A percentile compares a stretch with the other conserved stretches of the same genome.
Conservation (phyloP, 208 protist genomes). For the Trypanosoma caninum region DNA sequence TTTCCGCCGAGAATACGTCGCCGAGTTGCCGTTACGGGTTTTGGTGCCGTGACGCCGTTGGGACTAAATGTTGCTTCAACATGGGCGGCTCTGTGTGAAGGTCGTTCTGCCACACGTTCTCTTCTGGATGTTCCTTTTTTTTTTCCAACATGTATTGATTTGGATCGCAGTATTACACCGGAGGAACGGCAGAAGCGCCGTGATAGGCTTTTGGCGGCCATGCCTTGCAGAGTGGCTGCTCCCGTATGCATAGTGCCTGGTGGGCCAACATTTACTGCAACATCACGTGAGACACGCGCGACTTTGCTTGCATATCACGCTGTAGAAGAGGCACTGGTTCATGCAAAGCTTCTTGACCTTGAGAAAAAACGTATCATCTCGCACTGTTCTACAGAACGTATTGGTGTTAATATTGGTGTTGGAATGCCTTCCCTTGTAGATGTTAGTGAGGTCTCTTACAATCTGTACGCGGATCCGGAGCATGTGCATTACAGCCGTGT, state of each 20-base stretch:
- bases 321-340: conserved; percentile 60
- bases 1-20: conserved; percentile 41
- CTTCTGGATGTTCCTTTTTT: conserved; percentile 55
- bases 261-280: conserved; percentile 39
- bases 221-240: conserved; percentile 74
- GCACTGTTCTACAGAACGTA: conserved; percentile 23
- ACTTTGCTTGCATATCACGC: conserved; percentile 45
- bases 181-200: conserved; percentile 27
- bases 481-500: conserved; percentile 61
- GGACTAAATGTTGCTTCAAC: conserved; percentile 62
- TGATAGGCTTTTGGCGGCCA: conserved; percentile 34
- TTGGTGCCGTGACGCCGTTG: conserved; percentile 94
- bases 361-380: conserved; percentile 14
- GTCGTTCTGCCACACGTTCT: conserved; percentile 45
- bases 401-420: conserved; percentile 91
- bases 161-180: conserved; percentile 24
- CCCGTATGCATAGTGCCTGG: conserved; percentile 25
- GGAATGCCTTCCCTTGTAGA: conserved; percentile 86
- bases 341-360: conserved; percentile 43
- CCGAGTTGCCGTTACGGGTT: conserved; percentile 94
- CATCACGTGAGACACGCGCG: conserved; percentile 48
- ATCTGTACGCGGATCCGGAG: conserved; percentile 34
- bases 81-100: conserved; percentile 74
- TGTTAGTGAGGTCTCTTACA: conserved; percentile 58
- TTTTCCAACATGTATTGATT: conserved; percentile 52